These are phyloP conservation scores for Nothomitra cinnamomea DNA, from an alignment of 2,329 filamentous ascomycete species.

Conservation along the genomic window DNA sequence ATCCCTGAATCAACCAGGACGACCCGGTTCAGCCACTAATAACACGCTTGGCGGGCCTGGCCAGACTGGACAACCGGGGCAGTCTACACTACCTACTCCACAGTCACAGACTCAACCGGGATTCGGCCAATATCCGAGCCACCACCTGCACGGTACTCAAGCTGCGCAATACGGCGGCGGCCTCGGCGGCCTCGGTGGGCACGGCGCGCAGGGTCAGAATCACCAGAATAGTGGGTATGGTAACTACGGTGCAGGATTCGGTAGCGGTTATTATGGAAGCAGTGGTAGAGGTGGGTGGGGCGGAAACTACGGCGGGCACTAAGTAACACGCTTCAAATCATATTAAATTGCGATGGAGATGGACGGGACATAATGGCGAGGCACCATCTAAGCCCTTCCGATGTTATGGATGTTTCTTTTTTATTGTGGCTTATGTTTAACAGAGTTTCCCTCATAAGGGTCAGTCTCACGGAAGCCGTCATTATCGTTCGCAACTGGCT, in stretches of 20 bases:
- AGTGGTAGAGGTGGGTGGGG: conserved; percentile 32
- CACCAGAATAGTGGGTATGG: conserved; percentile 27
- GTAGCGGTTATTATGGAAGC: conserved; percentile 21
- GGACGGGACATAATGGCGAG: neutral
- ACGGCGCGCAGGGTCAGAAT: conserved; percentile 25
- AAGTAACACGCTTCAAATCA: neutral
- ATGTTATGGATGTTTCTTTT: neutral
- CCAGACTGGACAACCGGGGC: conserved; percentile 1
- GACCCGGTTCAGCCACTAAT: conserved; percentile 45
- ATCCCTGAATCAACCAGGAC: conserved; percentile 42
- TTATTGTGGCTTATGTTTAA: neutral
- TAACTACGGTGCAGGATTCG: conserved; percentile 26
- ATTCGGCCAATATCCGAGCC: conserved; percentile 20
- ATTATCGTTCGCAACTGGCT: neutral
- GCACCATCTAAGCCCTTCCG: neutral
- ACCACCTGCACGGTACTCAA: conserved; percentile 21
- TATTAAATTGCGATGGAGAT: neutral
- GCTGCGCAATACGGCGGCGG: conserved; percentile 19
- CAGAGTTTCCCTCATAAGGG: neutral
- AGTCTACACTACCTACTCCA: conserved; percentile 15
- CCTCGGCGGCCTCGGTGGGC: conserved; percentile 32
- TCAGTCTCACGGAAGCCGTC: neutral
- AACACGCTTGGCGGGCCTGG: conserved; percentile 33
- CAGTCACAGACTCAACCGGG: conserved; percentile 16
- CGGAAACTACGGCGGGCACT: conserved; percentile 25